Evolutionary conservation across 2,329 filamentous ascomycete genomes (phyloP), one percentile per base, ranked within the genome.

Genomic region (Calonectria henricotiae): DNA sequence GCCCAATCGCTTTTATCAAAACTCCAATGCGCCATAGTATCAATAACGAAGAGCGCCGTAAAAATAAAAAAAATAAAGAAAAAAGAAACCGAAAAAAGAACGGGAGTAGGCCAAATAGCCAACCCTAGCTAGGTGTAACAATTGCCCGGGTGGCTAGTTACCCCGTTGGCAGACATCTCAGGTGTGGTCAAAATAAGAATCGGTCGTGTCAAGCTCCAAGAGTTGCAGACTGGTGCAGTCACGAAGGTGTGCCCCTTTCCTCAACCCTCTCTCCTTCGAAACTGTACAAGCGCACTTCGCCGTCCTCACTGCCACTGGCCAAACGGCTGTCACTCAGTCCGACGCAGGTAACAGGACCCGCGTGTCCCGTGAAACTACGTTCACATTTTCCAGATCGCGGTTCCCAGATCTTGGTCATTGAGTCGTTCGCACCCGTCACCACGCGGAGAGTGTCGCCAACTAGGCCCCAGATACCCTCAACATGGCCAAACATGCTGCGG

Each of bases 361-460:
- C 89, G 81, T 98, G 96, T 0, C 95, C 95, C 2, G 94, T 95
- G 79, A 98, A 96, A 3, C 95, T 98, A 60, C 95, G 88, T 81
- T 98, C 95, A 82, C 95, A 98, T 79, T 93, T 94, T 32, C 96
- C 96, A 1, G 93, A 95, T 68, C 95, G 87, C 17, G 96, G 93
- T 83, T 98, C 96, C 96, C 96, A 99, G 37, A 89, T 82, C 85
- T 98, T 98, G 77, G 98, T 93, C 90, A 96, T 97, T 47, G 94
- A 92, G 82, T 99, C 96, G 81, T 98, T 95, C 12, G 94, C 93
- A 0, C 95, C 96, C 20, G 93, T 94, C 15, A 98, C 94, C 17
- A 98, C 90, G 12, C 96, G 91, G 23, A 98, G 85, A 1, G 93
- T 95, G 82, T 98, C 96, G 3, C 94, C 96, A 0, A 93, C 94